These are phyloP conservation scores for Apophysomyces trapeziformis DNA, from an alignment of 371 early-diverging fungal species.

Conservation along the genomic window DNA sequence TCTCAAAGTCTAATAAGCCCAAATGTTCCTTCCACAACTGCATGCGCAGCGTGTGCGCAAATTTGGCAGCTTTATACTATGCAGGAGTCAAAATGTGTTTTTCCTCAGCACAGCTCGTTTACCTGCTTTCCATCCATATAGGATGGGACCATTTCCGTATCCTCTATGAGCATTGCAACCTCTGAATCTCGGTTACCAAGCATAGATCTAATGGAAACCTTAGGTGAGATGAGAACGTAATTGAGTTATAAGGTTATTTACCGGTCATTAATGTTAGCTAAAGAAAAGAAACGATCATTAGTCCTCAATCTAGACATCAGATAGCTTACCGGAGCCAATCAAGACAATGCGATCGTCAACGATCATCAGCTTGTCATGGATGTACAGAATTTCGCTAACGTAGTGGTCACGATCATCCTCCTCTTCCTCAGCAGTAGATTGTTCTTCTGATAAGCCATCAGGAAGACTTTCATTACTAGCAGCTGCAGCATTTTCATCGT, in stretches of 20 bases:
- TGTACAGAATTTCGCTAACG: conserved; percentile 86
- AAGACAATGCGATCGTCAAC: conserved; percentile 86
- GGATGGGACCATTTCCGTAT: conserved; percentile 67
- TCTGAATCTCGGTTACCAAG: conserved; percentile 92
- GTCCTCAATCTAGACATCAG: neutral
- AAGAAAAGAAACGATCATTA: neutral
- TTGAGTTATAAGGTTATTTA: conserved; percentile 5
- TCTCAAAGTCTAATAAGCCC: conserved; percentile 63
- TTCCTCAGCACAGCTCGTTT: conserved; percentile 7
- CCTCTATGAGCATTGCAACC: conserved; percentile 85
- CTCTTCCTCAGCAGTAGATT: neutral
- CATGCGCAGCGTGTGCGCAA: conserved; percentile 78
- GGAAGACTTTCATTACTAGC: neutral
- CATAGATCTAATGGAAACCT: conserved; percentile 58
- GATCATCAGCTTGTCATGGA: conserved; percentile 93
- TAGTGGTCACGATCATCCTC: conserved; percentile 52
- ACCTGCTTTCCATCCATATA: conserved; percentile 76
- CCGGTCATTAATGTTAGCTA: conserved; percentile 54
- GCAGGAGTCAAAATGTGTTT: neutral
- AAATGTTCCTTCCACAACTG: conserved; percentile 88
- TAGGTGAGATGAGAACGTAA: neutral
- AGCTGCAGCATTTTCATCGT: conserved; percentile 4
- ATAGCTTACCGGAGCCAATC: conserved; percentile 73
- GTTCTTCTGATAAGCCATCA: neutral
- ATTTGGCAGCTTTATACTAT: conserved; percentile 72